phyloP scores from a whole-genome alignment of 2,329 filamentous ascomycete genomes.

The Hypoxylon rubiginosum region DNA sequence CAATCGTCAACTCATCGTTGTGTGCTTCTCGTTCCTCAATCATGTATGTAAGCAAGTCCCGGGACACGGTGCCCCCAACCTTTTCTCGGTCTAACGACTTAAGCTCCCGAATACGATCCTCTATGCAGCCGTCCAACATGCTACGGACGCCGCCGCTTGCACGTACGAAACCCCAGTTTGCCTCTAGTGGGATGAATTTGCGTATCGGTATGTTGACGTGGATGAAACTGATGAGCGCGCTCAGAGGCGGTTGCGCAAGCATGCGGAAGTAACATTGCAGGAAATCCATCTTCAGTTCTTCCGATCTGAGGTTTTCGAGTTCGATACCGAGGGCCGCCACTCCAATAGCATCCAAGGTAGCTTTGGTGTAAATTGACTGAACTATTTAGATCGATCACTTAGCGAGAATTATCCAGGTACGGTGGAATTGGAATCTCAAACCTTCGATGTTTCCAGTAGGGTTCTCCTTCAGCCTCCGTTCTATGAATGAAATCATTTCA shows the following conservation, averaged over 20 bases:
- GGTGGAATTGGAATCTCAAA: slow-evolving; percentile 12
- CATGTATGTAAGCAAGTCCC: slow-evolving; percentile 53
- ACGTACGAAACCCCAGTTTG: slow-evolving; percentile 54
- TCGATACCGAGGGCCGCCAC: slow-evolving; percentile 53
- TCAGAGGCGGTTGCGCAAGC: slow-evolving; percentile 44
- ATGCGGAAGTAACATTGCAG: slow-evolving; percentile 48
- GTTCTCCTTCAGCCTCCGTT: slow-evolving; percentile 41
- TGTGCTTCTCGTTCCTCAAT: slow-evolving; percentile 47
- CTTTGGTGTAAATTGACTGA: slow-evolving; percentile 47
- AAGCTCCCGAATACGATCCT: slow-evolving; percentile 44
- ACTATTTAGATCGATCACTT: slow-evolving; percentile 38
- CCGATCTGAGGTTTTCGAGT: slow-evolving; percentile 48
- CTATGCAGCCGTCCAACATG: slow-evolving; percentile 48
- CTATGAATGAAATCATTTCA: slow-evolving; percentile 48
- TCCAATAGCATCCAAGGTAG: slow-evolving; percentile 55
- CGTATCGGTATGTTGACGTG: slow-evolving; percentile 53
- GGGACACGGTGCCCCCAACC: slow-evolving; percentile 33
- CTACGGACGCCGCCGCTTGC: slow-evolving; percentile 50
- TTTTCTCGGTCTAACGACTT: slow-evolving; percentile 34
- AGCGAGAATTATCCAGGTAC: neutral
- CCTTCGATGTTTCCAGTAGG: slow-evolving; percentile 30
- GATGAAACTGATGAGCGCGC: slow-evolving; percentile 47
- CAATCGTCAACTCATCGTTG: slow-evolving; percentile 23
- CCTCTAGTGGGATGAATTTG: slow-evolving; percentile 54
- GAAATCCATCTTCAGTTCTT: slow-evolving; percentile 42